Conservation (phyloP, 257 asterid species). For the Nicotiana otophora region DNA sequence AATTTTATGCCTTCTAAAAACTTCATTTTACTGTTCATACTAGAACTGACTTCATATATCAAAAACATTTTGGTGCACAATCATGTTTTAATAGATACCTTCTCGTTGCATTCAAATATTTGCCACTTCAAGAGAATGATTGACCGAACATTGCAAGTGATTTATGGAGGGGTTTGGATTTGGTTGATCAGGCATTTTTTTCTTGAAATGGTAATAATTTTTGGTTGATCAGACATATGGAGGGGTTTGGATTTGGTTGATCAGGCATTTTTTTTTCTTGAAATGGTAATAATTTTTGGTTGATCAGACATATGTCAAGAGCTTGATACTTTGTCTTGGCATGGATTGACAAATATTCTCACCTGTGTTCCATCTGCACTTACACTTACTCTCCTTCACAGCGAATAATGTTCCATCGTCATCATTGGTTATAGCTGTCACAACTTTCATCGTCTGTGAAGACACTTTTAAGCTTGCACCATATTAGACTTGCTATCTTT, state of each 20-base stretch:
- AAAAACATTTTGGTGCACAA: background rate
- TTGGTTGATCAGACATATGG: slow-evolving; percentile 2
- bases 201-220: background rate
- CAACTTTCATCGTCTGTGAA: background rate
- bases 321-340: background rate
- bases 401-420: background rate
- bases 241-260: background rate
- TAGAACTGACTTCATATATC: background rate
- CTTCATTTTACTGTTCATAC: background rate
- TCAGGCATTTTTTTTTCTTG: background rate
- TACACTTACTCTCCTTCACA: background rate
- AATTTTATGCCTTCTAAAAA: background rate
- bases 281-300: background rate
- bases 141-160: background rate
- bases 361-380: background rate
- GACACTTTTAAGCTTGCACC: background rate
- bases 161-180: background rate
- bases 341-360: background rate
- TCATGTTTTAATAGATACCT: background rate
- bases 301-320: slow-evolving; percentile 5
- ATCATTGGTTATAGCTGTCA: background rate
- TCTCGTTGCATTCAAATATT: background rate
- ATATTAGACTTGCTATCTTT: background rate
- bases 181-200: background rate
- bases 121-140: background rate